Percentiles rank a stretch among this genome's conserved stretches.
Conservation (phyloP, 257 asterid species). For the Avicennia marina region DNA sequence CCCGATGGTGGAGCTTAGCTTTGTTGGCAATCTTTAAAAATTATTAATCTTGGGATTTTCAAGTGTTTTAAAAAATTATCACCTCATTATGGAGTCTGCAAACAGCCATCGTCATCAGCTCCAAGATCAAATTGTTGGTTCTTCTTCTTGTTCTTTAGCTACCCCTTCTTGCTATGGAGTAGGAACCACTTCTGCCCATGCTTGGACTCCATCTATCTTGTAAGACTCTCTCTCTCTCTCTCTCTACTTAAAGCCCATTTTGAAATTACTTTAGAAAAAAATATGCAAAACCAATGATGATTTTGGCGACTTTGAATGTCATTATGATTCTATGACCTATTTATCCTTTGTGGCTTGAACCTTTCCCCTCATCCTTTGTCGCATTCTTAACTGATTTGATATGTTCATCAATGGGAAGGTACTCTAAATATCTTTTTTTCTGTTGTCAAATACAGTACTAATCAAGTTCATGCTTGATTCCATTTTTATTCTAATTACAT, state of each 20-base stretch:
- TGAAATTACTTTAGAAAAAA: not conserved
- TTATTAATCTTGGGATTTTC: not conserved
- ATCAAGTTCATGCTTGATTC: not conserved
- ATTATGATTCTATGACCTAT: not conserved
- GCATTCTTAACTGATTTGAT: constrained; percentile 31
- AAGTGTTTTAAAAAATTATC: not conserved
- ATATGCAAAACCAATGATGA: constrained; percentile 19
- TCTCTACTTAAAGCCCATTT: constrained; percentile 16
- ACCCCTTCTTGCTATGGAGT: constrained; percentile 40
- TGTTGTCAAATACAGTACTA: not conserved
- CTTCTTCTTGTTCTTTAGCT: constrained; percentile 36
- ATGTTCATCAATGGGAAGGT: constrained; percentile 38
- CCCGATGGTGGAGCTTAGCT: constrained; percentile 25
- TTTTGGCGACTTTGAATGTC: constrained; percentile 21
- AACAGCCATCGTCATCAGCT: constrained; percentile 45
- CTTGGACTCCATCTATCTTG: constrained; percentile 59
- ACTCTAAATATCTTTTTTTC: not conserved
- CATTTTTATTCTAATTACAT: not conserved
- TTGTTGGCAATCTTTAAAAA: constrained; percentile 12
- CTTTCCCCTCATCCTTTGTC: constrained; percentile 13
- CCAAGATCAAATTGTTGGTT: constrained; percentile 50
- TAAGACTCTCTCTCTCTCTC: constrained; percentile 44
- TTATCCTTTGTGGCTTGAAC: constrained; percentile 17
- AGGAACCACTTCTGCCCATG: constrained; percentile 29
- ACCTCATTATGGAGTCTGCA: not conserved